These are phyloP conservation scores for Neoconidiobolus thromboides DNA, from an alignment of 371 early-diverging fungal species.

Conservation along the genomic window DNA sequence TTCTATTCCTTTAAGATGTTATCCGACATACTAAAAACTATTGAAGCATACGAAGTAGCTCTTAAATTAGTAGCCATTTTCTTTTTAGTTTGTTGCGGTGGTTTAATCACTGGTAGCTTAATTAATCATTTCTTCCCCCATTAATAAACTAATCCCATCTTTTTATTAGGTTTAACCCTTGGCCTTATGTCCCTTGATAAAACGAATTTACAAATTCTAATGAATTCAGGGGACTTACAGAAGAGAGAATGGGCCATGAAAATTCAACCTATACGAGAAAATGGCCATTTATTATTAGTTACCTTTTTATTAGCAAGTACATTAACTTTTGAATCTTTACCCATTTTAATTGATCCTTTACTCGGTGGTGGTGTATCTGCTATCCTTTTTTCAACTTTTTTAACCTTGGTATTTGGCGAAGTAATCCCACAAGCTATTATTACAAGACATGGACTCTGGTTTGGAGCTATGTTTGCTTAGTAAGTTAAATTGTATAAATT, in stretches of 20 bases:
- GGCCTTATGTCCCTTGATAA: constrained; percentile 60
- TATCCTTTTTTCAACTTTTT: constrained; percentile 62
- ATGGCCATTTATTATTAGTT: constrained; percentile 55
- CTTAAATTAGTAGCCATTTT: too few species aligned
- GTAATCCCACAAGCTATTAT: constrained; percentile 45
- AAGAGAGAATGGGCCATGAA: constrained; percentile 33
- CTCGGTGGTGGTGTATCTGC: constrained; percentile 67
- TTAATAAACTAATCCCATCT: too few species aligned
- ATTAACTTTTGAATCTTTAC: constrained; percentile 83
- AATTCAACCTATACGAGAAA: constrained; percentile 49
- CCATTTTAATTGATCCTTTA: constrained; percentile 56
- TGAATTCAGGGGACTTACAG: constrained; percentile 37
- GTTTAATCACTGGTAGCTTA: too few species aligned
- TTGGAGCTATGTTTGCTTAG: constrained; percentile 55
- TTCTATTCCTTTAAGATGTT: too few species aligned
- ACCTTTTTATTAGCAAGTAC: constrained; percentile 80
- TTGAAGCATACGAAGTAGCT: too few species aligned
- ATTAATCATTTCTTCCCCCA: too few species aligned
- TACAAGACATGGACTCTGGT: constrained; percentile 43
- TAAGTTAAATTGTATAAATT: constrained; percentile 5
- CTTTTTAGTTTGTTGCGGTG: too few species aligned
- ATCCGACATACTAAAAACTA: too few species aligned
- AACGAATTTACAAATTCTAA: constrained; percentile 42
- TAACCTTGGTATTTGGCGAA: constrained; percentile 91
- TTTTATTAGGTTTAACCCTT: constrained; percentile 43